Evolutionary conservation across 169 alveolate species (phyloP), one percentile per base, ranked within the genome.

Genomic region (Theileria equi): DNA sequence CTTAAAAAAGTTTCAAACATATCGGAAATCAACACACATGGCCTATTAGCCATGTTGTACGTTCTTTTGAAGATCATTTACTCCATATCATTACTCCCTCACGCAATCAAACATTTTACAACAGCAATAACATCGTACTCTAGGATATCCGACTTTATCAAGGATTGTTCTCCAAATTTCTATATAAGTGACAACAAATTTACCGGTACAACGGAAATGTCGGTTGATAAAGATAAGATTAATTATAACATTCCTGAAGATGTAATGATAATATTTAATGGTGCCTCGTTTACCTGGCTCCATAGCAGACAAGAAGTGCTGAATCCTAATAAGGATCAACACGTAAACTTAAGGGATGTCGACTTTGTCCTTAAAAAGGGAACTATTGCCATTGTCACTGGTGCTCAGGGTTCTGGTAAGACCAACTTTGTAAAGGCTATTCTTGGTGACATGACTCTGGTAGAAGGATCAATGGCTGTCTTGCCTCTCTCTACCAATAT

Each of bases 331-430:
- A 5, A 16, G 17, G 58, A 26, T 1, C 34, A 10, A 0, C 26
- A 52, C 8, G 55, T 47, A 7, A 26, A 41, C 13, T 48, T 63
- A 44, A 63, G 52, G 5, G 25, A 45, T n/a, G 16, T 70, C 5
- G 26, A 52, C 44, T 70, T 70, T 21, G 54, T 47, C 34, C 62
- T 70, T 0, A 55, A 50, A 29, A n/a, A 72, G 36, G 73, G 73
- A 32, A 77, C 61, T 4, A 26, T 62, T 1, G 29, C 40, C 23
- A 63, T 63, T 28, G 26, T 72, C 21, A 63, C 83, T 5, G 83
- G 83, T 10, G 29, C 36, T 25, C 74, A 60, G 52, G 83, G 83
- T 25, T 61, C 65, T 52, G 83, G 83, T 29, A 72, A 72, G 63
- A 45, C 77, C 2, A 62, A 63, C 25, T 53, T 72, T 57, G 31